Conservation (phyloP, 2,329 filamentous ascomycete species). For the Colletotrichum brevisporum region DNA sequence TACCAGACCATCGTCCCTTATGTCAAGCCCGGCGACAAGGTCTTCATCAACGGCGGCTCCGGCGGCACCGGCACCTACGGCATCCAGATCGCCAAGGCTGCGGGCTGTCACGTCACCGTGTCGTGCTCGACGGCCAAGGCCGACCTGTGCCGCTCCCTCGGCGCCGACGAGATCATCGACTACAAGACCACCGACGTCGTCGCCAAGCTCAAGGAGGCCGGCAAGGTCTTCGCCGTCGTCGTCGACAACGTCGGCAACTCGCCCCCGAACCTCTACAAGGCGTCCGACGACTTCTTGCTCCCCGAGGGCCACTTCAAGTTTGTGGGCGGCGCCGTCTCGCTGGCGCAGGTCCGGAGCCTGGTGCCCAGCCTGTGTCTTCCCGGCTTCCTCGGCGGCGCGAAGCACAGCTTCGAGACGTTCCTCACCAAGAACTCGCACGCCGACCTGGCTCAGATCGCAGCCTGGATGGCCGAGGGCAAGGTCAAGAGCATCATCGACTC, state of each 20-base stretch:
- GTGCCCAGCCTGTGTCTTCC: slow-evolving; percentile 48
- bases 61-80: slow-evolving; percentile 74
- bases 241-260: slow-evolving; percentile 72
- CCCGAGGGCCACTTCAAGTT: slow-evolving; percentile 64
- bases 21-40: slow-evolving; percentile 65
- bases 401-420: slow-evolving; percentile 58
- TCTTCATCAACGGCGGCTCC: slow-evolving; percentile 77
- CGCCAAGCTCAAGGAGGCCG: slow-evolving; percentile 60
- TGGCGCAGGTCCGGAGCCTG: slow-evolving; percentile 45
- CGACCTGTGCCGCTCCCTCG: slow-evolving; percentile 69
- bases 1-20: slow-evolving; percentile 63
- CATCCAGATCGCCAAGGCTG: slow-evolving; percentile 75
- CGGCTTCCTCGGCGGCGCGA: slow-evolving; percentile 55
- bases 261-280: slow-evolving; percentile 66
- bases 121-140: slow-evolving; percentile 73
- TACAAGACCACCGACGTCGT: slow-evolving; percentile 68
- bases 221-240: slow-evolving; percentile 63
- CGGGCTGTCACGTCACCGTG: slow-evolving; percentile 73
- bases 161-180: slow-evolving; percentile 76
- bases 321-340: slow-evolving; percentile 59
- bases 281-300: slow-evolving; percentile 64
- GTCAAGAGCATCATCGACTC: slow-evolving; percentile 69
- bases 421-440: slow-evolving; percentile 56
- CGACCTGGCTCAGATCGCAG: slow-evolving; percentile 64
- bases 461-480: slow-evolving; percentile 71